These are phyloP conservation scores for Thozetella sp. DNA, from an alignment of 495 filamentous ascomycete genomes.

Conservation along the genomic window DNA sequence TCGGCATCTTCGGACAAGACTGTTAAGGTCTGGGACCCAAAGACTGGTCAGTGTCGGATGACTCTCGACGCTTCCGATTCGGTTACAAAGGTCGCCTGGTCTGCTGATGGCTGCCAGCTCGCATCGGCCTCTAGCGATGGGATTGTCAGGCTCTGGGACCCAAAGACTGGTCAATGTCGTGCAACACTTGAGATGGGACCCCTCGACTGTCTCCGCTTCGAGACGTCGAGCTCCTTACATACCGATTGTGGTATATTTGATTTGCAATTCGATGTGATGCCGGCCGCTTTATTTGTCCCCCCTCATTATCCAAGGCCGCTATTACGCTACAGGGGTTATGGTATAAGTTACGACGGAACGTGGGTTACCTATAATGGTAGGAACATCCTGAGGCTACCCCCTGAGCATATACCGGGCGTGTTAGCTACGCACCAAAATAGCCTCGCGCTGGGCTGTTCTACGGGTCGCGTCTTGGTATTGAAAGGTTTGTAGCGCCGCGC, in stretches of 20 bases:
- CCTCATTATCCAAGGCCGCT: too few species aligned
- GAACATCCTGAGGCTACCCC: too few species aligned
- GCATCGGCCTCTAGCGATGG: not conserved
- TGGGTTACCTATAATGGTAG: too few species aligned
- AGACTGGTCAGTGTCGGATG: not conserved
- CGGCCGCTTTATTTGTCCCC: too few species aligned
- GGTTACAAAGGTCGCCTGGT: slow-evolving; percentile 3
- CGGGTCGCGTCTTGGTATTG: too few species aligned
- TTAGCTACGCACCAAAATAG: too few species aligned
- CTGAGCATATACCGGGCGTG: too few species aligned
- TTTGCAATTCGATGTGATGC: not conserved
- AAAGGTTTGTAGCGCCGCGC: too few species aligned
- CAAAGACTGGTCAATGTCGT: not conserved
- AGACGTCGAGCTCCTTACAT: not conserved
- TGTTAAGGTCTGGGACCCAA: slow-evolving; percentile 1
- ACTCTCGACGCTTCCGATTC: not conserved
- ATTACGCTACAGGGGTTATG: too few species aligned
- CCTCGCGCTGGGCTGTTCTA: too few species aligned
- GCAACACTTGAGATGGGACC: not conserved
- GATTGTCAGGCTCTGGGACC: not conserved
- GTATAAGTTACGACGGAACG: too few species aligned
- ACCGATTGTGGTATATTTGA: not conserved
- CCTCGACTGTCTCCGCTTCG: not conserved
- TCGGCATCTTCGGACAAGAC: not conserved
- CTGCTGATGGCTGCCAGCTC: not conserved